A percentile compares a stretch with the other conserved stretches of the same genome.
phyloP scores from a whole-genome alignment of 768 basidiomycete species.

The Hericium erinaceus region DNA sequence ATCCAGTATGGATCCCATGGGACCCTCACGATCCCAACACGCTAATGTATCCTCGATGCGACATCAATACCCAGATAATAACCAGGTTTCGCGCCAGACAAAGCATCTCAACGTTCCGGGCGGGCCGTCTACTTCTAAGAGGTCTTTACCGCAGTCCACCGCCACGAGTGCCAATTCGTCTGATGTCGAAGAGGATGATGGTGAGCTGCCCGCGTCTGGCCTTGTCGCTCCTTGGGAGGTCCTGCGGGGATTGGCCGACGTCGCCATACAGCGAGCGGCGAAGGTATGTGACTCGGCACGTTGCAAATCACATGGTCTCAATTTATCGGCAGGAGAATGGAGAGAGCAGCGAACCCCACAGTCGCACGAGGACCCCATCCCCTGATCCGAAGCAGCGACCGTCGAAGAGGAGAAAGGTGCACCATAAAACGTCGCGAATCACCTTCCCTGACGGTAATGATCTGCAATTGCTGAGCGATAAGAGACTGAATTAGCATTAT shows the following conservation, averaged over 20 bases:
- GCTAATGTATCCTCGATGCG: conserved; percentile 52
- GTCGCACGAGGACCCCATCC: conserved; percentile 64
- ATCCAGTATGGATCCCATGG: conserved; percentile 12
- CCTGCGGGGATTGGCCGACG: conserved; percentile 69
- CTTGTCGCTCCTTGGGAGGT: conserved; percentile 86
- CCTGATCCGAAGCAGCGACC: conserved; percentile 61
- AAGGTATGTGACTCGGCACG: conserved; percentile 37
- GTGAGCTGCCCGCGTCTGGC: conserved; percentile 72
- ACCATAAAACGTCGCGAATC: conserved; percentile 50
- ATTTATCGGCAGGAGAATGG: conserved; percentile 54
- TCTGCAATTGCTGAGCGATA: neutral
- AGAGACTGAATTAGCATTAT: conserved; percentile 4
- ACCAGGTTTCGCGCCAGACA: conserved; percentile 14
- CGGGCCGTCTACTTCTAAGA: conserved; percentile 37
- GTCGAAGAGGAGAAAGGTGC: conserved; percentile 61
- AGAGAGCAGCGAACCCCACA: conserved; percentile 66
- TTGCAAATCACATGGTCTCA: neutral
- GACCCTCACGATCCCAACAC: conserved; percentile 19
- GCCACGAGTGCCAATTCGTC: conserved; percentile 75
- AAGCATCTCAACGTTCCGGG: conserved; percentile 15
- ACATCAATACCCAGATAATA: conserved; percentile 40
- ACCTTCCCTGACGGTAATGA: conserved; percentile 69
- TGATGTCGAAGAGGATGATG: conserved; percentile 78
- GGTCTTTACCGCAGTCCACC: conserved; percentile 53
- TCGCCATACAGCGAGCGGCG: conserved; percentile 69